Percentiles rank a stretch among this genome's conserved stretches.
Conservation (phyloP, 1,284 basidiomycete species). For the Cutaneotrichosporon cavernicola region DNA sequence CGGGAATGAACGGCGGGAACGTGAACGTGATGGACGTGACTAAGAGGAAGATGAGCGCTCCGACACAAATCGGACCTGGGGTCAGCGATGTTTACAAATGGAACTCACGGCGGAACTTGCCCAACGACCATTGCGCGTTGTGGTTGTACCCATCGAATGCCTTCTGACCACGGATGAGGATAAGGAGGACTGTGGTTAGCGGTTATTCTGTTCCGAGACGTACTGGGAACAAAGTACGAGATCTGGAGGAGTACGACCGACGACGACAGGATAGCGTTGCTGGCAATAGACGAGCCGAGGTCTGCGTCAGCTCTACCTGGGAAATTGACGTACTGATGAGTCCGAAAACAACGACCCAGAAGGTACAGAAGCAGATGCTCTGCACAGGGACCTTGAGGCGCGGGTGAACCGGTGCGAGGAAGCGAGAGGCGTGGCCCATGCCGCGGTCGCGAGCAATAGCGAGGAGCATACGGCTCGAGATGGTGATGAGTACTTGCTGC, state of each 20-base stretch:
- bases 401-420: slow-evolving; percentile 17
- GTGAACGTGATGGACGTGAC: slow-evolving; percentile 57
- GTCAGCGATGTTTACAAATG: background rate
- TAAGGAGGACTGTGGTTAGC: slow-evolving; percentile 23
- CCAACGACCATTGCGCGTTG: slow-evolving; percentile 12
- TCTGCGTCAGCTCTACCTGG: slow-evolving; percentile 15
- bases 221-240: slow-evolving; percentile 51
- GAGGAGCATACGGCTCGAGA: slow-evolving; percentile 27
- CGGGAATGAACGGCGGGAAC: slow-evolving; percentile 55
- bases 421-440: slow-evolving; percentile 11
- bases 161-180: slow-evolving; percentile 29
- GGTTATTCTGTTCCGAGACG: slow-evolving; percentile 32
- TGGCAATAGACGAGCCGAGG: slow-evolving; percentile 59
- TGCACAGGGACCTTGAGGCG: slow-evolving; percentile 32
- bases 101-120: slow-evolving; percentile 4
- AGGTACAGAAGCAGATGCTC: slow-evolving; percentile 36
- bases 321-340: slow-evolving; percentile 55
- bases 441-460: slow-evolving; percentile 19
- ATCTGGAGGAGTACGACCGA: slow-evolving; percentile 54
- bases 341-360: slow-evolving; percentile 54
- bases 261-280: slow-evolving; percentile 52
- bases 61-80: slow-evolving; percentile 39
- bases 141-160: slow-evolving; percentile 23
- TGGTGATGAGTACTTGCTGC: slow-evolving; percentile 30
- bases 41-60: slow-evolving; percentile 49